phyloP scores from a whole-genome alignment of 2,329 filamentous ascomycete species.

The Pyrenochaeta sp. region DNA sequence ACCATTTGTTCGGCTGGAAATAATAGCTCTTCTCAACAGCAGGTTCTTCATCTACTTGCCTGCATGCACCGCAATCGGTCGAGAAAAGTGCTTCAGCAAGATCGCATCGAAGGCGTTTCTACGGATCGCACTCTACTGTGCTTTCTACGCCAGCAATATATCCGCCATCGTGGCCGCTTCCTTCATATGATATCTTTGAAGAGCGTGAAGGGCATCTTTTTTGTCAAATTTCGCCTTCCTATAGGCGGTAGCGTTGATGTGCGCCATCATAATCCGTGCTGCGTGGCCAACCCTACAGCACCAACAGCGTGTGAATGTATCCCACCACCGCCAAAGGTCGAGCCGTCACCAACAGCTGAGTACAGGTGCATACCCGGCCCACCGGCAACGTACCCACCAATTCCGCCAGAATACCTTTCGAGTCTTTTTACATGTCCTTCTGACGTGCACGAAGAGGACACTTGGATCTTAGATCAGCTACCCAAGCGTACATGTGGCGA shows the following conservation, averaged over 20 bases:
- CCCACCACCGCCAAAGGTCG: slow-evolving; percentile 28
- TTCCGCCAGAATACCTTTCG: slow-evolving; percentile 28
- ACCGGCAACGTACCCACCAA: slow-evolving; percentile 26
- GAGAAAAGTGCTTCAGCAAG: slow-evolving; percentile 27
- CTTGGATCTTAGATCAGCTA: slow-evolving; percentile 30
- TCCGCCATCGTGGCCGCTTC: slow-evolving; percentile 14
- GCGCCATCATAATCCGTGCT: slow-evolving; percentile 25
- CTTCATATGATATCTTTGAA: slow-evolving; percentile 19
- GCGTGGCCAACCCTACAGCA: slow-evolving; percentile 1
- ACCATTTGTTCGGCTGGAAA: background rate
- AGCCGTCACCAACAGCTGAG: slow-evolving; percentile 30
- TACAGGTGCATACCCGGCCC: slow-evolving; percentile 34
- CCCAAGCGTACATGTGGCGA: slow-evolving; percentile 32
- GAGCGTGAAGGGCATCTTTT: slow-evolving; percentile 27
- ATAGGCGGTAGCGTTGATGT: slow-evolving; percentile 32
- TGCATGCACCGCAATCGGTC: slow-evolving; percentile 25
- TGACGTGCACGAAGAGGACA: slow-evolving; percentile 25
- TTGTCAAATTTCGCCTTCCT: slow-evolving; percentile 29
- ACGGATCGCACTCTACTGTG: slow-evolving; percentile 28
- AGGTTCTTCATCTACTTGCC: slow-evolving; percentile 25
- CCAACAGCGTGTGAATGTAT: slow-evolving; percentile 28
- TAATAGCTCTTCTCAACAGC: slow-evolving; percentile 5
- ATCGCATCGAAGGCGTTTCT: slow-evolving; percentile 19
- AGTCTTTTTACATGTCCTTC: slow-evolving; percentile 27
- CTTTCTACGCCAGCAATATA: slow-evolving; percentile 25